Conservation (phyloP, 768 basidiomycete genomes). For the Fibroporia radiculosa region DNA sequence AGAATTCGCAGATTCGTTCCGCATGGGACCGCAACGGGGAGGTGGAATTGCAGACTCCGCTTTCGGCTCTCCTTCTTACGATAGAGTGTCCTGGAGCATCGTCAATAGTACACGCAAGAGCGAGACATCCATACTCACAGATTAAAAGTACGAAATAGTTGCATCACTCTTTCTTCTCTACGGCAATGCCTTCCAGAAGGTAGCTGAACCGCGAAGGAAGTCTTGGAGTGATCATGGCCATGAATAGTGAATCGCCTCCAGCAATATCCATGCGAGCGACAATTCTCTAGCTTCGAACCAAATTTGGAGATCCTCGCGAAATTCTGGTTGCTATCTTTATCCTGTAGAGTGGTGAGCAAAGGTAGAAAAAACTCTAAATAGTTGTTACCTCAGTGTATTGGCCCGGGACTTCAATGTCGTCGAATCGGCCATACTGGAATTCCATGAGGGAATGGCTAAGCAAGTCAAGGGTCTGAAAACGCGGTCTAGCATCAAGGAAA, state of each 20-base stretch:
- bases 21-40: constrained; percentile 81
- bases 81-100: constrained; percentile 52
- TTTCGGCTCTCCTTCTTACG: constrained; percentile 92
- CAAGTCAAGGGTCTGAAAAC: constrained; percentile 76
- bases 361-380: not conserved
- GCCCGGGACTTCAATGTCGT: constrained; percentile 97
- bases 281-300: constrained; percentile 83
- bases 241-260: constrained; percentile 89
- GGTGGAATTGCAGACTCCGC: constrained; percentile 84
- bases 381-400: constrained; percentile 86
- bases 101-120: constrained; percentile 2
- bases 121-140: constrained; percentile 40
- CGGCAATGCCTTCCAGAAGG: constrained; percentile 81
- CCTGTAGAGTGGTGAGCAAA: constrained; percentile 37
- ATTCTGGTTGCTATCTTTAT: constrained; percentile 89
- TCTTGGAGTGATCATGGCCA: constrained; percentile 84
- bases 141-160: constrained; percentile 92
- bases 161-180: constrained; percentile 87
- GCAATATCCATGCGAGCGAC: constrained; percentile 75
- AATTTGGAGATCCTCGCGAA: constrained; percentile 91
- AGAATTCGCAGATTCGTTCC: constrained; percentile 79
- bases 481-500: constrained; percentile 73
- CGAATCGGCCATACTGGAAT: constrained; percentile 96
- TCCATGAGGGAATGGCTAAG: constrained; percentile 92
- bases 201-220: constrained; percentile 86